Percentiles rank a stretch among this genome's conserved stretches.
These are phyloP conservation scores for Garcia nutans DNA, from an alignment of 345 rosid species.

Conservation along the genomic window DNA sequence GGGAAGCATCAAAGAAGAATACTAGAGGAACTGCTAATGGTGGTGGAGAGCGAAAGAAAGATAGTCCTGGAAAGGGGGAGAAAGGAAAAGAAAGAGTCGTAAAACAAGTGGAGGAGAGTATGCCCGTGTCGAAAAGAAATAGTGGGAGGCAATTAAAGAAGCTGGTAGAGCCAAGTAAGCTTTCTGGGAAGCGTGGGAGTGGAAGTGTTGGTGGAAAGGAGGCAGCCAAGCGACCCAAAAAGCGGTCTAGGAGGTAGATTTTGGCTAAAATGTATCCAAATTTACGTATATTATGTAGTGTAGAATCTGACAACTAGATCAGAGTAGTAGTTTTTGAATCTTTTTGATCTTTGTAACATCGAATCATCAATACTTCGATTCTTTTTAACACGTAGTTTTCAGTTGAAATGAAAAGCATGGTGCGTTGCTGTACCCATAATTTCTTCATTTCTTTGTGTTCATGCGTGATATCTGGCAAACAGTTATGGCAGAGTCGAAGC, in stretches of 20 bases:
- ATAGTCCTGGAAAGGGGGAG: conserved; percentile 28
- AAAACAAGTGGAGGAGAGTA: conserved; percentile 35
- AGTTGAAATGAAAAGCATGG: neutral
- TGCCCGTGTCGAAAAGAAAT: conserved; percentile 32
- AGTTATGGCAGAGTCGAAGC: neutral
- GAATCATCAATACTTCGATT: neutral
- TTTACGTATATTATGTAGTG: conserved; percentile 3
- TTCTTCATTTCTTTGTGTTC: neutral
- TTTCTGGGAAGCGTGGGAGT: conserved; percentile 53
- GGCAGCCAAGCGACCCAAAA: conserved; percentile 50
- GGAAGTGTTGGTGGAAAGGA: conserved; percentile 35
- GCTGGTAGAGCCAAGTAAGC: conserved; percentile 21
- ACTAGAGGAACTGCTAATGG: conserved; percentile 13
- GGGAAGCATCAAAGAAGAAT: conserved; percentile 37
- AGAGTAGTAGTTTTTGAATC: neutral
- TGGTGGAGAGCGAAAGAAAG: conserved; percentile 31
- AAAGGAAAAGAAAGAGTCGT: conserved; percentile 43
- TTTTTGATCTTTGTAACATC: neutral
- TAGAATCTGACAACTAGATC: conserved; percentile 4
- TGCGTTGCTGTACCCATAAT: neutral
- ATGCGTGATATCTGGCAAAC: neutral
- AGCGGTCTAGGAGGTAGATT: conserved; percentile 40
- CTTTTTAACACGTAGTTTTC: neutral
- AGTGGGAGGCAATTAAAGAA: conserved; percentile 57
- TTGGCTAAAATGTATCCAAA: neutral